These are phyloP conservation scores for Salvia miltiorrhiza DNA, from an alignment of 257 asterid genomes.

Conservation along the genomic window DNA sequence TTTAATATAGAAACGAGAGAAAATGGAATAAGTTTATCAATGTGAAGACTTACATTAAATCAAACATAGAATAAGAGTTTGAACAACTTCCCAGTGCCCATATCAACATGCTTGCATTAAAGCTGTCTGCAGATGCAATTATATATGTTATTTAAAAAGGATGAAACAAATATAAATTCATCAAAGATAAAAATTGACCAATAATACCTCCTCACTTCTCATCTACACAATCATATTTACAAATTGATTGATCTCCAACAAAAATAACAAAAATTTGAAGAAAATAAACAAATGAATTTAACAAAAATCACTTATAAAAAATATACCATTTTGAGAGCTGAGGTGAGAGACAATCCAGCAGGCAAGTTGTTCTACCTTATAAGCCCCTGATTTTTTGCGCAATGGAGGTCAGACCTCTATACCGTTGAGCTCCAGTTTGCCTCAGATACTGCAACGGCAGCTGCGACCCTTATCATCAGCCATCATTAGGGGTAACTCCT, in stretches of 20 bases:
- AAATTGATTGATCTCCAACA: not conserved
- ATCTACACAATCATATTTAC: conserved; percentile 15
- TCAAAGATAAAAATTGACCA: conserved; percentile 4
- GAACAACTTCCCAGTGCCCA: conserved; percentile 98
- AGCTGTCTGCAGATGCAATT: conserved; percentile 62
- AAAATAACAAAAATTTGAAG: too few species aligned
- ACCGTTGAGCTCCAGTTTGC: too few species aligned
- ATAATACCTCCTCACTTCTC: conserved; percentile 1
- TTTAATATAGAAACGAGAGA: not conserved
- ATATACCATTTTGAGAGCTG: too few species aligned
- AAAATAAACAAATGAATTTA: too few species aligned
- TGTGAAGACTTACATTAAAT: conserved; percentile 68
- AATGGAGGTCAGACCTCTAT: too few species aligned
- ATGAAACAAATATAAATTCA: conserved; percentile 29
- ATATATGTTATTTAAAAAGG: conserved; percentile 22
- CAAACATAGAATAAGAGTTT: conserved; percentile 91
- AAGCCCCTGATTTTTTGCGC: too few species aligned
- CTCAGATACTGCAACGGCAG: too few species aligned
- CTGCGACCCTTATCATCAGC: too few species aligned
- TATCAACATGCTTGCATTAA: conserved; percentile 93
- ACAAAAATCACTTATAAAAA: too few species aligned
- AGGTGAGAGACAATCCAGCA: too few species aligned
- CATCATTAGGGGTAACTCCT: too few species aligned
- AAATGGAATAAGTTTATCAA: not conserved
- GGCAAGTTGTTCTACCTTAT: too few species aligned